Base-by-base conservation (phyloP, 176 grass and related monocot species). In the Ensete glaucum region DNA sequence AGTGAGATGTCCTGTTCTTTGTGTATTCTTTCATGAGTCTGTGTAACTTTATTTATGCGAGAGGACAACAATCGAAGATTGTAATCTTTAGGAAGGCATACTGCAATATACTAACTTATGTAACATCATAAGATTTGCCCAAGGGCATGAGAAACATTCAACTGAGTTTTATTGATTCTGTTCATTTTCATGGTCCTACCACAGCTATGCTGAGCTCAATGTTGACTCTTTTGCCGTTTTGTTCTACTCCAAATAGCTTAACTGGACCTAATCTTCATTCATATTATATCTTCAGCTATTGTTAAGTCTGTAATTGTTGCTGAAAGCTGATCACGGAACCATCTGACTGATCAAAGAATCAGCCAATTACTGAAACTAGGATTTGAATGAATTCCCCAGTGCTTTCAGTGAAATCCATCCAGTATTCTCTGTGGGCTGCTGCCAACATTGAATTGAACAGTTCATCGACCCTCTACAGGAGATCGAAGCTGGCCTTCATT, bases 81-180 rank as follows among this genome's bases (percentile, higher is more conserved):
- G 67, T 70, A 70, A 70, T 52, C 48, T 20, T 20, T 50, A 70
- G 67, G 34, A 34, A 50, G 48, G 67, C 6, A 27, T 69, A n/a
- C 17, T 70, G 16, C 67, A 70, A 70, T 48, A 21, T 51, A 11
- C 15, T 70, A 70, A 43, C 34, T 70, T 70, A 70, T 51, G 43
- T 20, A 20, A 70, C 13, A 48, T 48, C 12, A 20, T 25, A 26
- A 65, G 63, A 65, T 20, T 22, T 62, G 58, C 58, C 58, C 58
- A 62, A n/a, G 58, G 58, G 17, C 6, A 62, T 67, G 65, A 67
- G 25, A 67, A 70, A 48, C 67, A 70, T 50, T 70, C 67, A 50
- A 70, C 29, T 17, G 64, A 67, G 25, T 67, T 67, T 67, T 67
- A 1, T 48, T 27, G 7, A 8, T 2, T 43, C 17, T 50, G 8